A percentile compares a stretch with the other conserved stretches of the same genome.
Conservation (phyloP, 192 early-diverging fungal genomes). For the Entrophospora sp. region DNA sequence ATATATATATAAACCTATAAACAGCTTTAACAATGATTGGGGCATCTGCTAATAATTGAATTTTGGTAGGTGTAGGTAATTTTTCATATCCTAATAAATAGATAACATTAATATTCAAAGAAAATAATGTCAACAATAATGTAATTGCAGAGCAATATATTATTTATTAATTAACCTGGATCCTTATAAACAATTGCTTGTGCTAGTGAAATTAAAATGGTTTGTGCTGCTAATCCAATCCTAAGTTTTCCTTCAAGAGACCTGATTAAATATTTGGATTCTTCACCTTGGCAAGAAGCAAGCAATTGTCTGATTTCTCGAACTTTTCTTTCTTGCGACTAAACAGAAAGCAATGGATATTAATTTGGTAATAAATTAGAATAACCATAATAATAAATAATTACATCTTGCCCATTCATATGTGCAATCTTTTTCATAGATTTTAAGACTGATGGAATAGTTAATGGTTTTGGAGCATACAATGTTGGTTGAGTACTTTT, state of each 20-base stretch:
- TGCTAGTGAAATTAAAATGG: slow-evolving; percentile 65
- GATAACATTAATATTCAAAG: not conserved
- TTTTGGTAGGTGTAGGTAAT: slow-evolving; percentile 63
- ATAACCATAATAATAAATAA: not conserved
- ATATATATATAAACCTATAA: slow-evolving; percentile 21
- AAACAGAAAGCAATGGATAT: slow-evolving; percentile 13
- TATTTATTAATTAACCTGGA: not conserved
- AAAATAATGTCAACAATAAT: not conserved
- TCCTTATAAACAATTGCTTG: slow-evolving; percentile 47
- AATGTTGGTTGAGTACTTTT: slow-evolving; percentile 41
- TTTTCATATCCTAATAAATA: slow-evolving; percentile 25
- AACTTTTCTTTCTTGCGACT: slow-evolving; percentile 22
- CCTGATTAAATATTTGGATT: slow-evolving; percentile 29
- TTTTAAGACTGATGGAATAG: slow-evolving; percentile 62
- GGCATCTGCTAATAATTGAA: slow-evolving; percentile 30
- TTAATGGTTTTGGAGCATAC: slow-evolving; percentile 20
- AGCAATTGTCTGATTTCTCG: slow-evolving; percentile 33
- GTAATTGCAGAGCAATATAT: not conserved
- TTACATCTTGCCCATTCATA: slow-evolving; percentile 65
- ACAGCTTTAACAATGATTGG: slow-evolving; percentile 47
- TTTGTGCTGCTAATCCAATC: slow-evolving; percentile 75
- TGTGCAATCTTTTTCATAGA: slow-evolving; percentile 70
- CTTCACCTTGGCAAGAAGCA: slow-evolving; percentile 33
- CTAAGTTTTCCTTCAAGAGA: slow-evolving; percentile 64
- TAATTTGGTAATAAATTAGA: not conserved